These are phyloP conservation scores for Leishmania turanica DNA, from an alignment of 208 protist genomes.

Conservation along the genomic window DNA sequence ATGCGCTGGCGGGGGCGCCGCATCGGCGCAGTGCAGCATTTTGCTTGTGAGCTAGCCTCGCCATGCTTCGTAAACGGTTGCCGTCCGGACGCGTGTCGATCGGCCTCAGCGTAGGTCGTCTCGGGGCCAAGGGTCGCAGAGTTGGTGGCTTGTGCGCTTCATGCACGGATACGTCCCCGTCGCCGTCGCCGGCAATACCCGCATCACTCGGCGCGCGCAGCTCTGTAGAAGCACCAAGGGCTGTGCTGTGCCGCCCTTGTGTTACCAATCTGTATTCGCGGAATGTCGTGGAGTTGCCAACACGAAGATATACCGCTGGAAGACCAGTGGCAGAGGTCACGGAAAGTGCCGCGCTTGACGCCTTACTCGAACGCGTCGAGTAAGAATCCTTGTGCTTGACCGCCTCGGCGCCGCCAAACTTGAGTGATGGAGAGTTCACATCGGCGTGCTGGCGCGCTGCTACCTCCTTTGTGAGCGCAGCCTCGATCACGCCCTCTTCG, in stretches of 20 bases:
- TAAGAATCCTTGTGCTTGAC: neutral
- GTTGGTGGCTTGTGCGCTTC: slow-evolving; percentile 5
- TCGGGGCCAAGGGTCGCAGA: slow-evolving; percentile 2
- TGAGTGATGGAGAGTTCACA: neutral
- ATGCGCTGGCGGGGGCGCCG: neutral
- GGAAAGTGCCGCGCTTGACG: neutral
- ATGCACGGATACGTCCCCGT: neutral
- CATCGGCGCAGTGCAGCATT: neutral
- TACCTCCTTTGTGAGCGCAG: slow-evolving; percentile 23
- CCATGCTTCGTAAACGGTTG: slow-evolving; percentile 6
- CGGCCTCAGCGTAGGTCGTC: slow-evolving; percentile 16
- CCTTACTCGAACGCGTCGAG: neutral
- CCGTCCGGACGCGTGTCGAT: neutral
- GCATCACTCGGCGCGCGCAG: neutral
- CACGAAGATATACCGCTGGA: slow-evolving; percentile 45
- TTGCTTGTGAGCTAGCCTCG: neutral
- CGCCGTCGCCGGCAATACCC: neutral
- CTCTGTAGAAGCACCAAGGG: neutral
- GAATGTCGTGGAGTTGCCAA: slow-evolving; percentile 53
- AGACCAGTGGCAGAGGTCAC: slow-evolving; percentile 5
- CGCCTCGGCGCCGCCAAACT: neutral
- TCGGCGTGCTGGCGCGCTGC: slow-evolving; percentile 1
- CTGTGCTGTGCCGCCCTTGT: neutral
- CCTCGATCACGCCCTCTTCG: slow-evolving; percentile 58
- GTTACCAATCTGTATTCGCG: slow-evolving; percentile 43